Percentiles rank a stretch among this genome's conserved stretches.
Evolutionary conservation across 2,329 filamentous ascomycete genomes (phyloP).

Genomic region (Talaromyces sp.): DNA sequence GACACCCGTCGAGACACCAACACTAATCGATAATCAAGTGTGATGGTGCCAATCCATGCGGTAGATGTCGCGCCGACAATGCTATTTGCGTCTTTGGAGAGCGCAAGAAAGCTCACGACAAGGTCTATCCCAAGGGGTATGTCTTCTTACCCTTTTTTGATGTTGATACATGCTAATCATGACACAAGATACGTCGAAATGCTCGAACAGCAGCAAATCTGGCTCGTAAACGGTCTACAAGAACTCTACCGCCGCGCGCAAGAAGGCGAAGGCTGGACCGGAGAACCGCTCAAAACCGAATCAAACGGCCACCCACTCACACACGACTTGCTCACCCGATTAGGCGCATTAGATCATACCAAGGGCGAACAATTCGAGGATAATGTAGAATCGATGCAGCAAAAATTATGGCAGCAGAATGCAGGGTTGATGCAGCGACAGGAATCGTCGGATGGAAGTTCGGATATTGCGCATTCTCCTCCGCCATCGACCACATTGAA

Average conservation of each 20-base stretch:
- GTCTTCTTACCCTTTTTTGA: conserved; percentile 18
- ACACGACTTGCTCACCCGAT: conserved; percentile 57
- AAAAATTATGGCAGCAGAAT: conserved; percentile 46
- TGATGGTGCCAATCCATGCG: conserved; percentile 58
- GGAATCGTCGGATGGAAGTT: conserved; percentile 54
- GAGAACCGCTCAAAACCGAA: conserved; percentile 47
- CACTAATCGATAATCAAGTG: conserved; percentile 38
- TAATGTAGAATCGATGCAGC: conserved; percentile 51
- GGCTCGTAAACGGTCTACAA: conserved; percentile 57
- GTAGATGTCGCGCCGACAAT: conserved; percentile 59
- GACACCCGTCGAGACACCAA: neutral
- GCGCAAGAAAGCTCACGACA: conserved; percentile 61
- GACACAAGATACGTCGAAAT: conserved; percentile 57
- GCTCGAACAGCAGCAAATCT: conserved; percentile 61
- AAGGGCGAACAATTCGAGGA: conserved; percentile 56
- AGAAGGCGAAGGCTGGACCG: conserved; percentile 53
- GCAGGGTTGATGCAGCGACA: conserved; percentile 49
- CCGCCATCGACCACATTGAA: conserved; percentile 4
- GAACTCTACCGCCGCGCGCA: conserved; percentile 54
- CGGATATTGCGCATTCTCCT: conserved; percentile 50
- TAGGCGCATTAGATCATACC: conserved; percentile 53
- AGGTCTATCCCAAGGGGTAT: conserved; percentile 64
- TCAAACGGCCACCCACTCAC: conserved; percentile 55
- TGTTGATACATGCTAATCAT: neutral
- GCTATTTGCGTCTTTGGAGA: conserved; percentile 62